phyloP scores from a whole-genome alignment of 305 asterid genomes.

The Stenogyne calaminthoides region DNA sequence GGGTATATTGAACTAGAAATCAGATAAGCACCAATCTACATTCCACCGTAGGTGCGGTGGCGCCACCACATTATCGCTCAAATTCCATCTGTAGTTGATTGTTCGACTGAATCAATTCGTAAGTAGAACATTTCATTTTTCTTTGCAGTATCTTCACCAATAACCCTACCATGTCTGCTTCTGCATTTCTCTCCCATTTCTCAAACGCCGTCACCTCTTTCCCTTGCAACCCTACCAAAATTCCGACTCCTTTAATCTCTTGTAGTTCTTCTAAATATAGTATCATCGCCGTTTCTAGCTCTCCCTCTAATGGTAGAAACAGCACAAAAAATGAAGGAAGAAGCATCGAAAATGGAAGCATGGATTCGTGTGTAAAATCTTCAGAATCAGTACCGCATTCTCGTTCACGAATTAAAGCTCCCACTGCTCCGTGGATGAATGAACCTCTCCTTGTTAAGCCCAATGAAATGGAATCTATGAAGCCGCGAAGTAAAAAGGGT shows the following conservation, averaged over 20 bases:
- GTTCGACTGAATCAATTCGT: background rate
- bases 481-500: constrained; percentile 46
- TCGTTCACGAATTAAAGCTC: constrained; percentile 55
- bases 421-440: constrained; percentile 97
- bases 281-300: constrained; percentile 28
- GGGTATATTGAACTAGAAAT: background rate
- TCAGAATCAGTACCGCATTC: constrained; percentile 36
- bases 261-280: constrained; percentile 27
- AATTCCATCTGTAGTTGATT: background rate
- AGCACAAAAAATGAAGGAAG: constrained; percentile 23
- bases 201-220: constrained; percentile 35
- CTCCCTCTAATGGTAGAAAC: constrained; percentile 28
- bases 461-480: constrained; percentile 53
- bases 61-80: constrained; percentile 24
- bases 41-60: constrained; percentile 30
- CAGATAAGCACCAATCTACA: constrained; percentile 18
- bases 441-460: constrained; percentile 69
- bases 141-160: constrained; percentile 19
- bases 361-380: constrained; percentile 31
- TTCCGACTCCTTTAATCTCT: constrained; percentile 26
- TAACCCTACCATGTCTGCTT: constrained; percentile 33
- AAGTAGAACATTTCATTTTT: background rate
- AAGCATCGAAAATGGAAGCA: constrained; percentile 26
- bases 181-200: constrained; percentile 30
- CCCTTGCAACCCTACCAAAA: constrained; percentile 34